phyloP scores from a whole-genome alignment of 1,284 basidiomycete species.

The Stygiomarasmius scandens region DNA sequence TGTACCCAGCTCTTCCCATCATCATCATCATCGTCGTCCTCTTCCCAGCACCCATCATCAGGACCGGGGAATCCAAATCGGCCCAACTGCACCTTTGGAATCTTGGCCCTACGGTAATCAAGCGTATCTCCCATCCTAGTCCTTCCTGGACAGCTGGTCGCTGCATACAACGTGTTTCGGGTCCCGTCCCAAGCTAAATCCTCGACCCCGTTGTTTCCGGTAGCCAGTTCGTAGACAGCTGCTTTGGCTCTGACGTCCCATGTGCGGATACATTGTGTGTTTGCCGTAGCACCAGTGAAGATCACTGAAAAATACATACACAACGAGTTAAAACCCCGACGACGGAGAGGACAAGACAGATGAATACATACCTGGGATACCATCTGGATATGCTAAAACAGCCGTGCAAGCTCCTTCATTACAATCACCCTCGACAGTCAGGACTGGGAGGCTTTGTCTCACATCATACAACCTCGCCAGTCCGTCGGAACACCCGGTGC shows the following conservation, averaged over 20 bases:
- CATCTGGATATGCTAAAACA: slow-evolving; percentile 29
- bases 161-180: slow-evolving; percentile 35
- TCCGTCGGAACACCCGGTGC: slow-evolving; percentile 39
- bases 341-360: neutral
- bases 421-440: slow-evolving; percentile 23
- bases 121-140: slow-evolving; percentile 30
- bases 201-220: slow-evolving; percentile 41
- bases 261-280: slow-evolving; percentile 32
- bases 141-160: slow-evolving; percentile 36
- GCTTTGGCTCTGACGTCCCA: slow-evolving; percentile 42
- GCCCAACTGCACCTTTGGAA: slow-evolving; percentile 17
- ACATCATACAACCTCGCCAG: slow-evolving; percentile 42
- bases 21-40: slow-evolving; percentile 24
- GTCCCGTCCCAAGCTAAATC: slow-evolving; percentile 37
- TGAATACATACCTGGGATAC: slow-evolving; percentile 28
- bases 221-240: slow-evolving; percentile 41
- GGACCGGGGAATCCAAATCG: slow-evolving; percentile 16
- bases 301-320: slow-evolving; percentile 25
- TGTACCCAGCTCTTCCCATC: slow-evolving; percentile 18
- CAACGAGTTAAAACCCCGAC: neutral
- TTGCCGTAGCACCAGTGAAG: slow-evolving; percentile 30
- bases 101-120: slow-evolving; percentile 35
- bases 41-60: neutral
- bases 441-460: slow-evolving; percentile 32
- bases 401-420: slow-evolving; percentile 6